phyloP scores from a whole-genome alignment of 106 monocot genomes.

The Dactylorhiza incarnata region DNA sequence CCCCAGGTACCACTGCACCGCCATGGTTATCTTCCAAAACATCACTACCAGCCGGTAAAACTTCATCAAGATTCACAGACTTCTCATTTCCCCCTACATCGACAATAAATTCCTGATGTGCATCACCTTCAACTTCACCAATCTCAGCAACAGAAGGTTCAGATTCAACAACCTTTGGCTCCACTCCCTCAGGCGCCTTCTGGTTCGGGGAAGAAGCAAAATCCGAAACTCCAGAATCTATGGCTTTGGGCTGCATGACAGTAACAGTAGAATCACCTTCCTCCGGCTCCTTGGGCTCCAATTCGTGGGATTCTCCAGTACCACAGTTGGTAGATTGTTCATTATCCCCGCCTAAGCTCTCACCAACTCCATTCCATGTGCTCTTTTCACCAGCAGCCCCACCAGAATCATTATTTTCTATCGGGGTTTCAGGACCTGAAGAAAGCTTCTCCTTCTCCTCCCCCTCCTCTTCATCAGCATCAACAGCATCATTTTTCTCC shows the following conservation, averaged over 20 bases:
- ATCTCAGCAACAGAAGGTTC: slow-evolving; percentile 4
- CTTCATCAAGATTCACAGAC: background rate
- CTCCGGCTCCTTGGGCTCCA: background rate
- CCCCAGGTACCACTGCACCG: background rate
- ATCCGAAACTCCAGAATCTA: background rate
- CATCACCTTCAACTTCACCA: background rate
- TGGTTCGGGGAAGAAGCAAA: background rate
- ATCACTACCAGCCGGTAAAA: background rate
- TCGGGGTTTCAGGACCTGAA: background rate
- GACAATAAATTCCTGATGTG: too few relatives aligned
- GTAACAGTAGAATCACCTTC: background rate
- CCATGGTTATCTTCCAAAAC: background rate
- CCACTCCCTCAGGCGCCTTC: background rate
- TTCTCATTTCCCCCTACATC: background rate
- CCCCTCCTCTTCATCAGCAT: background rate
- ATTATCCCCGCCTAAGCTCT: background rate
- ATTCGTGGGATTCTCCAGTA: background rate
- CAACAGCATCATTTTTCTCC: background rate
- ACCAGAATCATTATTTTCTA: background rate
- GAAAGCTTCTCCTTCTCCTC: slow-evolving; percentile 1
- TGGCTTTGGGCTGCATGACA: background rate
- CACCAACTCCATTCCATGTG: background rate
- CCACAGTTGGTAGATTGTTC: background rate
- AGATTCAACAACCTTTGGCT: slow-evolving; percentile 2
- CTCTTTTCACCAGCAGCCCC: background rate